Evolutionary conservation across 2,329 filamentous ascomycete species (phyloP), one percentile per base, ranked within the genome.

Genomic region (Pseudogymnoascus sp.): DNA sequence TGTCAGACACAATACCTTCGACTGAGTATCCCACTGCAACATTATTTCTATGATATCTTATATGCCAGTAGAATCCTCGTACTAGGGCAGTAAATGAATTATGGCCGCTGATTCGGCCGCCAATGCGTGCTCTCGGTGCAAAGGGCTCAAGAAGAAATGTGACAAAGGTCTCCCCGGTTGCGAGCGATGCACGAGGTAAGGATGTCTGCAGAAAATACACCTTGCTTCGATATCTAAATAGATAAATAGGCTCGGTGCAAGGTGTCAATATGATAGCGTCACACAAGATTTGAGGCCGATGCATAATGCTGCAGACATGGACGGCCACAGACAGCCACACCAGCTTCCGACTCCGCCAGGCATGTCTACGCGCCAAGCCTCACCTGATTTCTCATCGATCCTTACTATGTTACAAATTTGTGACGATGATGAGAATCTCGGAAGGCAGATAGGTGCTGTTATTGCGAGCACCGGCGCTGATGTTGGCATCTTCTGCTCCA

Each of bases 61-160:
- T 54, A 54, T 32, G 16, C 25, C 4, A 34, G 20, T 54, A 34
- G 11, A 11, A 18, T 16, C 28, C 28, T 54, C 32, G 20, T 54
- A n/a, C 16, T 14, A 32, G 28, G 16, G 28, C 30, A 54, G 9
- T 54, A 32, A 18, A 32, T 32, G 16, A 34, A 6, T 54, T 54
- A 54, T 54, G 47, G 47, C 47, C 16, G 16, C 47, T 4, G 47
- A 54, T 54, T 34, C 32, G 11, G 28, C 47, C 28, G 28, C 47
- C 25, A 54, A 58, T 28, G 63, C 61, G 12, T 64, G 63, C 28
- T 18, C 43, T 37, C 59, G 59, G 38, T 65, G 64, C 50, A 64
- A 61, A 50, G 28, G 60, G 7, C 62, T 61, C 11, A 65, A 65
- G 62, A 65, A 65, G 59, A 64, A 61, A 32, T 65, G 64, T 32